Evolutionary conservation across 2,329 filamentous ascomycete genomes (phyloP), one percentile per base, ranked within the genome.

Genomic region (Acephala macrosclerotiorum): DNA sequence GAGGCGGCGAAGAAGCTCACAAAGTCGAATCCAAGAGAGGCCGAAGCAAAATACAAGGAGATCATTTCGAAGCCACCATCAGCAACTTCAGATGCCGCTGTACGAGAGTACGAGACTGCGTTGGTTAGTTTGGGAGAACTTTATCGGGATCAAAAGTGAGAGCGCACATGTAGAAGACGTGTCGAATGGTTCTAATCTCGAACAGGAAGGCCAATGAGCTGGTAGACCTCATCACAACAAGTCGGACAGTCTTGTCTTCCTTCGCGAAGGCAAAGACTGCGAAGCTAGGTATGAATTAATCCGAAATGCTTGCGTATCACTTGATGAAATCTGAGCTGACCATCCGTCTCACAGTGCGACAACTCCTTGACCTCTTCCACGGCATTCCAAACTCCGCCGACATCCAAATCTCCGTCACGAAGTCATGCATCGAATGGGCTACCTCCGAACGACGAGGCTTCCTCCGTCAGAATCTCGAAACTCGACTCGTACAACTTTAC

Each of bases 371-470:
- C 80, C 89, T 97, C 79, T 96, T 98, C 85, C 89, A 92, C 75
- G 88, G 91, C 76, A 97, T 98, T 74, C 96, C 96, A 75, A 91
- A 97, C 81, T 96, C 93, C 74, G 91, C 91, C 83, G 96, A 99
- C 79, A 92, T 91, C 77, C 96, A 99, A 83, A 94, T 97, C 79
- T 84, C 90, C 79, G 93, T 97, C 75, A 99, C 96, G 76, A 97
- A 97, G 82, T 97, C 96, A 81, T 98, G 94, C 84, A 99, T 99
- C 89, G 95, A 98, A 83, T 99, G 96, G 96, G 96, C 96, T 58
- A 93, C 95, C 62, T 92, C 93, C 60, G 94, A 98, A 83, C 92
- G 94, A 74, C 91, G 96, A 77, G 93, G 93, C 67, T 99, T 99
- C 86, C 88, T 99, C 74, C 94, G 96, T 73, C 96, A 99, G 84